Percentiles rank a stretch among this genome's conserved stretches.
Evolutionary conservation across 257 asterid species (phyloP).

Genomic region (Ajuga chamaepitys): DNA sequence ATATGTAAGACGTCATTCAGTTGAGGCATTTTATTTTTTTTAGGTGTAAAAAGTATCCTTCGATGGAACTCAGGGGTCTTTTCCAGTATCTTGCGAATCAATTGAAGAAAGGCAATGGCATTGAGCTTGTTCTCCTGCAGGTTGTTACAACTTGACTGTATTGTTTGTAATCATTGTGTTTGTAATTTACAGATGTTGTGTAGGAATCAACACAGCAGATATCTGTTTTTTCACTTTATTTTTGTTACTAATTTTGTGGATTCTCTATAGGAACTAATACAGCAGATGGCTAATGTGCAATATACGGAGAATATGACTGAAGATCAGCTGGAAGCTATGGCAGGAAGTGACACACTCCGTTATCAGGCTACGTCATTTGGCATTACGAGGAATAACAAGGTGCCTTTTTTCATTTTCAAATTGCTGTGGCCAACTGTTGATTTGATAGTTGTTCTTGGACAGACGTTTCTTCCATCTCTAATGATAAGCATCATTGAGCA

Average conservation of each 20-base stretch:
- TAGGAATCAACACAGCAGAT: slow-evolving; percentile 59
- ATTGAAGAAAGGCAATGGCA: slow-evolving; percentile 93
- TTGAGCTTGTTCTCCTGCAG: slow-evolving; percentile 97
- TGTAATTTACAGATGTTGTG: slow-evolving; percentile 20
- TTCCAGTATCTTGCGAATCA: slow-evolving; percentile 98
- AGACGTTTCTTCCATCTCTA: not conserved
- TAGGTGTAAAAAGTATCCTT: slow-evolving; percentile 98
- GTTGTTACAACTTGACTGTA: slow-evolving; percentile 22
- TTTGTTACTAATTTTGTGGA: slow-evolving; percentile 18
- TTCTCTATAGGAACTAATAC: slow-evolving; percentile 79
- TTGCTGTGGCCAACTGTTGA: not conserved
- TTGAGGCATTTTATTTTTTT: slow-evolving; percentile 12
- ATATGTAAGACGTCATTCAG: not conserved
- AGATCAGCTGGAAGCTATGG: slow-evolving; percentile 98
- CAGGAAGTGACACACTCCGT: slow-evolving; percentile 98
- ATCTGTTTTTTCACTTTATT: slow-evolving; percentile 29
- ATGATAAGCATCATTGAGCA: not conserved
- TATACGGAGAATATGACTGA: slow-evolving; percentile 99
- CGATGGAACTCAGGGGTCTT: slow-evolving; percentile 98
- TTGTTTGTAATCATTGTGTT: slow-evolving; percentile 3
- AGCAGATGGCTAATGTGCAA: slow-evolving; percentile 99
- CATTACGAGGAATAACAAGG: slow-evolving; percentile 87
- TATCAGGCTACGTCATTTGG: slow-evolving; percentile 99
- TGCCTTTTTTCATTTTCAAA: slow-evolving; percentile 11
- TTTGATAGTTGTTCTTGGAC: not conserved